Base-by-base conservation (phyloP, 306 rosid species). In the Corylus heterophylla region DNA sequence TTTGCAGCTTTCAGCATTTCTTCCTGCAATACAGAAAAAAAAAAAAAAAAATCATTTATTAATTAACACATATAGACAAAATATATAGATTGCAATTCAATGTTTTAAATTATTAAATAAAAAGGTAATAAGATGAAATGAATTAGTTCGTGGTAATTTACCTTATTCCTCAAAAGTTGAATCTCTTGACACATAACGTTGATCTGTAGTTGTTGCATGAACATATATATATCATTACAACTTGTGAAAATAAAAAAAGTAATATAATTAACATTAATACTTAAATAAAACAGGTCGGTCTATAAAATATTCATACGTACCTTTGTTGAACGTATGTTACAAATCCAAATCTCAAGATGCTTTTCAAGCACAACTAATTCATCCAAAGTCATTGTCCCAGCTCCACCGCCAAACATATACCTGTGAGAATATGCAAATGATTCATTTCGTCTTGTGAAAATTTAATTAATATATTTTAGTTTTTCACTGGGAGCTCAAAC, bases 331-430 rank as follows among this genome's bases (percentile, higher is more conserved):
- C 98, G 95, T 44, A 94, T 88, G 6, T 89, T 88, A 86, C 85
- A 88, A 67, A 90, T 90, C 98, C 99, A 93, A 75, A 69, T 80
- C 88, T 95, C 98, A 17, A 95, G 97, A 78, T 95, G 85, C 83
- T 95, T 95, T 78, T 95, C 98, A 47, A 93, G 67, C 55, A 86
- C 89, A 75, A 86, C 87, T 51, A 95, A 82, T 73, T 95, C 98
- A 39, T 95, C 92, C 63, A 92, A 71, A 29, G 85, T 69, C 94
- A 82, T 86, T 31, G 87, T 85, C 58, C 78, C 95, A 8, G 35
- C 75, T 78, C 89, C 96, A 44, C 90, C 97, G 89, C 89, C 99
- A 84, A 90, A 89, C 75, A 86, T 87, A 74, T 87, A 88, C 74
- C 98, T 92, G 49, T n/a, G 8, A 50, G 12, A 11, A 31, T 31